Evolutionary conservation across 2,329 filamentous ascomycete species (phyloP).

Genomic region (Knufia petricola): DNA sequence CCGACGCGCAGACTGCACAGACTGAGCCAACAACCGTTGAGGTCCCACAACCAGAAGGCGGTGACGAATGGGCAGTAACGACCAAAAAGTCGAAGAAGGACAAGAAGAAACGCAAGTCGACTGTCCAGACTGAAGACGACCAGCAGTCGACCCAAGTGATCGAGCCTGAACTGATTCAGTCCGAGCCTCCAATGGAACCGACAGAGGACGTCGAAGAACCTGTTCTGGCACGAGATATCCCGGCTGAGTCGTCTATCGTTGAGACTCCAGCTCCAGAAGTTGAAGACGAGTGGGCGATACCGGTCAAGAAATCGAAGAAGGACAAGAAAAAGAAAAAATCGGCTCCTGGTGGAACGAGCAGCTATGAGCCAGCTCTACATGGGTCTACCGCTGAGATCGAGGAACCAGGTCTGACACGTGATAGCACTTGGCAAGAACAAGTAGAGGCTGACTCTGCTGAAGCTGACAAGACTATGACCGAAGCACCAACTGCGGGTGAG

Average conservation of each 20-base stretch:
- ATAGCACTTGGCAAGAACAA: neutral
- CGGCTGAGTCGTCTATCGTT: neutral
- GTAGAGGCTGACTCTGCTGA: neutral
- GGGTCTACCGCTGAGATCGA: neutral
- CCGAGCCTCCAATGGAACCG: neutral
- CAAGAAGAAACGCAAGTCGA: slow-evolving; percentile 16
- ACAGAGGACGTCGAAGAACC: neutral
- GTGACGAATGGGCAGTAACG: slow-evolving; percentile 5
- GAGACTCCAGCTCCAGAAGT: neutral
- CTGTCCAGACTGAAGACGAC: neutral
- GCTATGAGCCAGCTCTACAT: neutral
- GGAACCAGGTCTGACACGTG: neutral
- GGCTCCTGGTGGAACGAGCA: neutral
- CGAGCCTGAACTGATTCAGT: neutral
- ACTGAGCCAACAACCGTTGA: neutral
- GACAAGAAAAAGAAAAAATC: slow-evolving; percentile 18
- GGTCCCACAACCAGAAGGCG: neutral
- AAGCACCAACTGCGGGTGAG: neutral
- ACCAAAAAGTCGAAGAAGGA: slow-evolving; percentile 26
- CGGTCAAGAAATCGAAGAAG: slow-evolving; percentile 26
- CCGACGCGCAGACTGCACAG: no score
- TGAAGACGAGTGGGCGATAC: slow-evolving; percentile 14
- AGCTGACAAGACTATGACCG: slow-evolving; percentile 21
- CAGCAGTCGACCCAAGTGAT: neutral
- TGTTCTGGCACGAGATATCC: neutral